These are phyloP conservation scores for Pleurotus pulmonarius DNA, from an alignment of 768 basidiomycete genomes.

Conservation along the genomic window DNA sequence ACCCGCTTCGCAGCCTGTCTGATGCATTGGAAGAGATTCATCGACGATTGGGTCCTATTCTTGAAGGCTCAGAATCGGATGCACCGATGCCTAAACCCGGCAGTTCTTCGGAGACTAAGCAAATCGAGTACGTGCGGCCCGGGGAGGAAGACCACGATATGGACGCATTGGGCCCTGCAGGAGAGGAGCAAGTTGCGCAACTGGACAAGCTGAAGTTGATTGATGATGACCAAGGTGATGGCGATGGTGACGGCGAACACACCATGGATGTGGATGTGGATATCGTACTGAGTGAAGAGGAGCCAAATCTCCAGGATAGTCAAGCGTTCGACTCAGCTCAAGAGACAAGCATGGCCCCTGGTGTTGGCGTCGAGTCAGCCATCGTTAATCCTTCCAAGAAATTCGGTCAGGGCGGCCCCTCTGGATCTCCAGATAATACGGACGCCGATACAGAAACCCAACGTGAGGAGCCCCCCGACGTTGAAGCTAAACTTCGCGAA, in stretches of 20 bases:
- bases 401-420: conserved; percentile 2
- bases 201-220: conserved; percentile 76
- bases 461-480: conserved; percentile 24
- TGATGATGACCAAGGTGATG: conserved; percentile 45
- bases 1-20: conserved; percentile 76
- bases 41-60: conserved; percentile 81
- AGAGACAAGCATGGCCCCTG: conserved; percentile 11
- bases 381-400: conserved; percentile 31
- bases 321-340: neutral
- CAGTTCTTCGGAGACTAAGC: conserved; percentile 35
- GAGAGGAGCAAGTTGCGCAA: conserved; percentile 78
- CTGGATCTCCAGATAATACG: conserved; percentile 20
- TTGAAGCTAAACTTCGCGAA: conserved; percentile 48
- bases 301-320: neutral
- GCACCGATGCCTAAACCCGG: conserved; percentile 30
- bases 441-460: conserved; percentile 31
- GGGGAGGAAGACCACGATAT: conserved; percentile 68
- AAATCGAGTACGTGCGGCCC: conserved; percentile 75
- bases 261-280: conserved; percentile 31
- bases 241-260: conserved; percentile 48
- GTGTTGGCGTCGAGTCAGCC: conserved; percentile 40
- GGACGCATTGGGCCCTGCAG: conserved; percentile 88
- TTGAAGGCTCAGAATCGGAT: conserved; percentile 35
- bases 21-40: conserved; percentile 81
- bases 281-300: conserved; percentile 29